Evolutionary conservation across 257 asterid genomes (phyloP).

Genomic region (Gardenia jasminoides): DNA sequence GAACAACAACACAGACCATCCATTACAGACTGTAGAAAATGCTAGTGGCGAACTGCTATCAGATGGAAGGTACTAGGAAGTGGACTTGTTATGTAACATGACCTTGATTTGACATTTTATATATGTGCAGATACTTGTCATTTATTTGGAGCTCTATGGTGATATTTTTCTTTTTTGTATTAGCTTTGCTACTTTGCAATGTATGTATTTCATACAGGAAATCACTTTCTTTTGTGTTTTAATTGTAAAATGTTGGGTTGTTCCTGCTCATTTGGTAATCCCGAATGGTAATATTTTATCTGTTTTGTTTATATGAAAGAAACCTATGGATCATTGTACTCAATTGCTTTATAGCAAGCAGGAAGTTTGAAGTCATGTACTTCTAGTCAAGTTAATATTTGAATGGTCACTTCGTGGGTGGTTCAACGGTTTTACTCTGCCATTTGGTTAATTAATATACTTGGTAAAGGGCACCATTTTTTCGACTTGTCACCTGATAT

Average conservation of each 20-base stretch:
- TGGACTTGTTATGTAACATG: background rate
- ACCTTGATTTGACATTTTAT: background rate
- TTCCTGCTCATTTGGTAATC: background rate
- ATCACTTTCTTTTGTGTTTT: background rate
- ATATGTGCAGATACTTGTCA: background rate
- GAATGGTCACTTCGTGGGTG: background rate
- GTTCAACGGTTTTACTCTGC: background rate
- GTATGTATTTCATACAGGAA: background rate
- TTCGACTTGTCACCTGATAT: background rate
- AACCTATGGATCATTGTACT: background rate
- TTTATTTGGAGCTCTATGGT: background rate
- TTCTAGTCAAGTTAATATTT: background rate
- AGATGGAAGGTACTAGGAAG: slow-evolving; percentile 44
- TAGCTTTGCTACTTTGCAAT: background rate
- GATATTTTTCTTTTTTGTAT: background rate
- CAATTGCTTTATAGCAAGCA: background rate
- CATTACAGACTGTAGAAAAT: slow-evolving; percentile 35
- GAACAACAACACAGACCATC: slow-evolving; percentile 38
- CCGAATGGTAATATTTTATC: background rate
- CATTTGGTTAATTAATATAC: background rate
- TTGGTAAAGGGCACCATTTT: background rate
- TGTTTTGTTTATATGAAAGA: background rate
- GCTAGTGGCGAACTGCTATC: slow-evolving; percentile 35
- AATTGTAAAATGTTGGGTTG: background rate
- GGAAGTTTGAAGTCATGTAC: background rate